phyloP scores from a whole-genome alignment of 2,329 filamentous ascomycete genomes.

The Aureobasidium sp. region DNA sequence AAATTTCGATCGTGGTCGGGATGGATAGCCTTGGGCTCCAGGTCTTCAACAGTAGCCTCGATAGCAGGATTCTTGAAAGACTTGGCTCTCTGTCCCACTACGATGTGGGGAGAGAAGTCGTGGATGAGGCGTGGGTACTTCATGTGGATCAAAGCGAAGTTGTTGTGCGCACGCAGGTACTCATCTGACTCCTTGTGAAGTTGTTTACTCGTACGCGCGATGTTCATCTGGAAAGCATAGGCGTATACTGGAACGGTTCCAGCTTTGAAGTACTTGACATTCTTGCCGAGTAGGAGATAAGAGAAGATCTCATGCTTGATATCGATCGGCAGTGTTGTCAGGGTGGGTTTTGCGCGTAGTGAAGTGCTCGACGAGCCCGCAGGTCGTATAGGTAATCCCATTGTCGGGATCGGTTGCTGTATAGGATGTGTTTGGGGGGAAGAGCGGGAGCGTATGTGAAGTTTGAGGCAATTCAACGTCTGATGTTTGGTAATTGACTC shows the following conservation, averaged over 20 bases:
- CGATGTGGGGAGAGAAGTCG: neutral
- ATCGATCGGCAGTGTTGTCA: neutral
- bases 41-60: neutral
- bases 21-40: neutral
- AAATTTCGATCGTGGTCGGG: neutral
- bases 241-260: neutral
- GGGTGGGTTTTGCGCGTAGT: neutral
- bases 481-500: neutral
- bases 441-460: neutral
- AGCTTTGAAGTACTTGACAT: neutral
- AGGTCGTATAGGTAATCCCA: neutral
- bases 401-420: neutral
- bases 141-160: neutral
- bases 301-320: slow-evolving; percentile 7
- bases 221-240: neutral
- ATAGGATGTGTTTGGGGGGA: neutral
- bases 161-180: neutral
- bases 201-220: neutral
- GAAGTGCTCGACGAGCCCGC: neutral
- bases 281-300: neutral
- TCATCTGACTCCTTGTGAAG: neutral
- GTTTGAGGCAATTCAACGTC: neutral
- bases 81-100: neutral
- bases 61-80: neutral
- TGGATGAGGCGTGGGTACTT: neutral